Conservation (phyloP, 2,329 filamentous ascomycete species). For the Pseudogymnoascus sp. region DNA sequence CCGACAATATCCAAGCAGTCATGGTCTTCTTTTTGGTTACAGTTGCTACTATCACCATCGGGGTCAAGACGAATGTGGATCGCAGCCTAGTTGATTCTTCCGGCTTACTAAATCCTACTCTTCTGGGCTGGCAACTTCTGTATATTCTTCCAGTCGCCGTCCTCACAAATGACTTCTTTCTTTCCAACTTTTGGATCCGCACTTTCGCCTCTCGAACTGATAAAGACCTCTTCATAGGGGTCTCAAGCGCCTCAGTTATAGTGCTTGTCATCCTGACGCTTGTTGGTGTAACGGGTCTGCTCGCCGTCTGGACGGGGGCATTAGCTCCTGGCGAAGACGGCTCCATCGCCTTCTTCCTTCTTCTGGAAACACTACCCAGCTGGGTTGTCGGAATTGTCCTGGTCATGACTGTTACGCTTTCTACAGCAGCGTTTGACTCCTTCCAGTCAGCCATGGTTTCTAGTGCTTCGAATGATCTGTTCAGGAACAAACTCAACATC, state of each 20-base stretch:
- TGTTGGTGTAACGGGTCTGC: conserved; percentile 64
- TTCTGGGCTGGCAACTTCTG: conserved; percentile 77
- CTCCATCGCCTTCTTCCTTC: conserved; percentile 66
- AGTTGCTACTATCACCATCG: conserved; percentile 71
- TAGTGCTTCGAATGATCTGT: conserved; percentile 76
- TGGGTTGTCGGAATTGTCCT: conserved; percentile 81
- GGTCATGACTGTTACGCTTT: conserved; percentile 72
- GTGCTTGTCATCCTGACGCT: conserved; percentile 65
- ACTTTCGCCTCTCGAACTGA: conserved; percentile 76
- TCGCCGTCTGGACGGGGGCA: conserved; percentile 72
- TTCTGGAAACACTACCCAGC: conserved; percentile 62
- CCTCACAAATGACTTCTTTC: conserved; percentile 79
- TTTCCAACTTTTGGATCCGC: conserved; percentile 77
- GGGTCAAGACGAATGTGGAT: conserved; percentile 66
- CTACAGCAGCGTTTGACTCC: conserved; percentile 71
- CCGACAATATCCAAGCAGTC: conserved; percentile 71
- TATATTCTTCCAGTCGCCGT: conserved; percentile 79
- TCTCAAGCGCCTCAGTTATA: conserved; percentile 57
- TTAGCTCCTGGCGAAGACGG: conserved; percentile 56
- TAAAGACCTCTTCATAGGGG: conserved; percentile 68
- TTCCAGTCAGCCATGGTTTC: conserved; percentile 79
- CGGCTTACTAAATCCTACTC: conserved; percentile 57
- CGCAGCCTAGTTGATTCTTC: conserved; percentile 60
- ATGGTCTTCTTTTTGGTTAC: conserved; percentile 70
- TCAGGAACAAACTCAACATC: conserved; percentile 72